Evolutionary conservation across 2,329 filamentous ascomycete genomes (phyloP).

Genomic region (Penicillium brevicompactum): DNA sequence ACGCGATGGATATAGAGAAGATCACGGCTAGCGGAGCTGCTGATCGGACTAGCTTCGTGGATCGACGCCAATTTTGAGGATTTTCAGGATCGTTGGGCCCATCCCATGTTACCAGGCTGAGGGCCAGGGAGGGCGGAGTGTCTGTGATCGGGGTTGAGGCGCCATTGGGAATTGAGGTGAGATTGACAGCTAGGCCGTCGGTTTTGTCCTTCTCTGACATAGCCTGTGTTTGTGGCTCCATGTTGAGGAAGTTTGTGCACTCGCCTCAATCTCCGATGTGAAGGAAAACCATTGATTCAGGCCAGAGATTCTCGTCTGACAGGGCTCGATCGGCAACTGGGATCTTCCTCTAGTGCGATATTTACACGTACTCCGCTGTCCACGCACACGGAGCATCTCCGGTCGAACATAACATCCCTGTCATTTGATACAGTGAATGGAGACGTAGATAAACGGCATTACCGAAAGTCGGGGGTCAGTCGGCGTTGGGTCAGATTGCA

Average conservation of each 20-base stretch:
- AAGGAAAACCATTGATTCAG: not conserved
- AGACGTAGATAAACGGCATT: not conserved
- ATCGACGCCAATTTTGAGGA: constrained; percentile 37
- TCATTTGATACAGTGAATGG: not conserved
- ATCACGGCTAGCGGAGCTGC: constrained; percentile 34
- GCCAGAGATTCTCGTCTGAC: not conserved
- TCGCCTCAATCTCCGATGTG: no score
- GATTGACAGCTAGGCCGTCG: not conserved
- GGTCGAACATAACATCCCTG: not conserved
- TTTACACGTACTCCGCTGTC: not conserved
- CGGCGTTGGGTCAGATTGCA: not conserved
- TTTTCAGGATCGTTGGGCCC: constrained; percentile 33
- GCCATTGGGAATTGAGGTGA: constrained; percentile 1
- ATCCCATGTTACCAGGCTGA: constrained; percentile 26
- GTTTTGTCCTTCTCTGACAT: not conserved
- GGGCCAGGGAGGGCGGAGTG: not conserved
- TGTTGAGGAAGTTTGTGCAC: not conserved
- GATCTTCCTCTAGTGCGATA: not conserved
- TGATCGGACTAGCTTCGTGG: constrained; percentile 26
- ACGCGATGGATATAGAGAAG: constrained; percentile 49
- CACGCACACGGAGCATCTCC: not conserved
- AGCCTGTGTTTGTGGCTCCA: not conserved
- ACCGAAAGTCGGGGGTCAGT: not conserved
- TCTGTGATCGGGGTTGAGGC: not conserved
- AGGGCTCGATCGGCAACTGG: not conserved